A percentile compares a stretch with the other conserved stretches of the same genome.
Evolutionary conservation across 805 yeast genomes (phyloP).

Genomic region (Candida ipomoeae): DNA sequence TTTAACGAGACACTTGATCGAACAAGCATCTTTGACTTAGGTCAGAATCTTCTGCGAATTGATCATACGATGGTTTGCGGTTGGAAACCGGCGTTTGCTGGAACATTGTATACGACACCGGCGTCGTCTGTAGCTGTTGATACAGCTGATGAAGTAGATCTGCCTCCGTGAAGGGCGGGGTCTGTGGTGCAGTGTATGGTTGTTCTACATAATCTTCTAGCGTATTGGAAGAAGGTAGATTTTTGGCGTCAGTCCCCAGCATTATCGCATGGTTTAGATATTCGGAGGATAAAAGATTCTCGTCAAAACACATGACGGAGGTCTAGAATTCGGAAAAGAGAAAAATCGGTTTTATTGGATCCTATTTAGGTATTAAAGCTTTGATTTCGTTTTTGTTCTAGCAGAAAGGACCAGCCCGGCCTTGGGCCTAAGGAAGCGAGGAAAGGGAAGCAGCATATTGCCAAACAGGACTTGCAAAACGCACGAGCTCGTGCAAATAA

Average conservation of each 20-base stretch:
- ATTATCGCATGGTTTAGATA: neutral
- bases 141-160: constrained; percentile 1
- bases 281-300: constrained; percentile 3
- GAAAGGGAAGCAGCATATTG: constrained; percentile 5
- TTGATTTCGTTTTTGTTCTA: constrained; percentile 1
- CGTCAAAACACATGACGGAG: constrained; percentile 5
- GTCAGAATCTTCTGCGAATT: neutral
- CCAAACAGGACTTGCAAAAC: neutral
- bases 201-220: neutral
- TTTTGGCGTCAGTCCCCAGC: constrained; percentile 2
- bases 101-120: neutral
- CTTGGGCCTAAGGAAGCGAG: neutral
- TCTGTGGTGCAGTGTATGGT: constrained; percentile 2
- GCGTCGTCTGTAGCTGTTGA: constrained; percentile 1
- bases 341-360: neutral
- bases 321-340: neutral
- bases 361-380: constrained; percentile 3
- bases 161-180: constrained; percentile 2
- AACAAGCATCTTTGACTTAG: constrained; percentile 6
- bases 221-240: constrained; percentile 1
- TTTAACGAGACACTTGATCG: constrained; percentile 12
- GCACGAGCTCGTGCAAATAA: neutral
- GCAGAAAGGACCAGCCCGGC: neutral
- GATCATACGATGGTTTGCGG: constrained; percentile 2
- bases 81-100: constrained; percentile 1